Percentiles rank a stretch among this genome's conserved stretches.
Evolutionary conservation across 176 grass and related monocot species (phyloP).

Genomic region (Hyparrhenia diplandra): DNA sequence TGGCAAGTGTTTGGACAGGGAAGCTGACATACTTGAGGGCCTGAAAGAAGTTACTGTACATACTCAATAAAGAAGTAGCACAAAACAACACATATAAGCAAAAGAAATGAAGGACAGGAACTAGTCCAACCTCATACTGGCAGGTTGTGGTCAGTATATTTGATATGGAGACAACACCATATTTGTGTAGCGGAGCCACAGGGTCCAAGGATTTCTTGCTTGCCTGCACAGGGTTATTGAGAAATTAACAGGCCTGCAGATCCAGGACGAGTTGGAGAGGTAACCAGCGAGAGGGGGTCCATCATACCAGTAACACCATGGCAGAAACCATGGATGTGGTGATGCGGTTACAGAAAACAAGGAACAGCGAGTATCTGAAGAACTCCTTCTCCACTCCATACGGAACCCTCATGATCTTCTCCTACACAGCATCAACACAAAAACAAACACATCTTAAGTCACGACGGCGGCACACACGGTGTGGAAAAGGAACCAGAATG

Average conservation of each 20-base stretch:
- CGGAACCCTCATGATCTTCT: conserved; percentile 94
- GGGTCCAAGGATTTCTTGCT: conserved; percentile 85
- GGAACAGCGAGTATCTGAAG: conserved; percentile 91
- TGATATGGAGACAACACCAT: conserved; percentile 70
- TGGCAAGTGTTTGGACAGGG: conserved; percentile 94
- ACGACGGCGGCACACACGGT: not conserved
- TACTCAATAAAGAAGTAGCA: conserved; percentile 10
- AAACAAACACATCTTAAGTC: not conserved
- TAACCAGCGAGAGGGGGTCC: not conserved
- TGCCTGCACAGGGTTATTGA: conserved; percentile 28
- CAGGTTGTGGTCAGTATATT: conserved; percentile 98
- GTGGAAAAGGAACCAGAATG: not conserved
- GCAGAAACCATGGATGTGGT: conserved; percentile 74
- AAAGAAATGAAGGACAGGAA: not conserved
- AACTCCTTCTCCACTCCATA: conserved; percentile 92
- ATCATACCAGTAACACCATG: conserved; percentile 57
- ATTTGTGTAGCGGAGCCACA: conserved; percentile 78
- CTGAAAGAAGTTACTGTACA: conserved; percentile 43
- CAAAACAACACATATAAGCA: not conserved
- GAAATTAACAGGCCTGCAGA: not conserved
- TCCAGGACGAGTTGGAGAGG: no score
- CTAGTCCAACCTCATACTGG: conserved; percentile 76
- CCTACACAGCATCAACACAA: conserved; percentile 35
- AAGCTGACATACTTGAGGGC: conserved; percentile 98
- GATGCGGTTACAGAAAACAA: conserved; percentile 95